These are phyloP conservation scores for Pythium oligandrum DNA, from an alignment of 352 stramenopile genomes.

Conservation along the genomic window DNA sequence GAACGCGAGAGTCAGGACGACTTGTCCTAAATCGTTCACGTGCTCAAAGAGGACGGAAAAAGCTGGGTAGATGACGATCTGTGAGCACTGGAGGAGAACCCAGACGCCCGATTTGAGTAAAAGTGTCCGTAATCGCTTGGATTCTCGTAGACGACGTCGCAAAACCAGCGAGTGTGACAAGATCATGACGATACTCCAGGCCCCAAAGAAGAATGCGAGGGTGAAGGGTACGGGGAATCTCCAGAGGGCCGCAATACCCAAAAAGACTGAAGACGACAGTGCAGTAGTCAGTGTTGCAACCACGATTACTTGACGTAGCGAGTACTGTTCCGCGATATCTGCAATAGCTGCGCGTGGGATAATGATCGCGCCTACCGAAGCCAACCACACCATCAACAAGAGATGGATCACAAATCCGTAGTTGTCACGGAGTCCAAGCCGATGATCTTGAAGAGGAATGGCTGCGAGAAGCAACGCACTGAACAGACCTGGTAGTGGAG, in stretches of 20 bases:
- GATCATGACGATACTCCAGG: not conserved
- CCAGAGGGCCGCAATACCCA: not conserved
- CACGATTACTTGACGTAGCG: not conserved
- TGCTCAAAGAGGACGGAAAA: not conserved
- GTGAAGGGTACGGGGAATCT: not conserved
- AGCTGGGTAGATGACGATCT: conserved; percentile 1
- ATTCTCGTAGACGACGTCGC: not conserved
- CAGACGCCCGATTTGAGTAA: not conserved
- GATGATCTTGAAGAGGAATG: conserved; percentile 6
- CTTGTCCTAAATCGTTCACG: not conserved
- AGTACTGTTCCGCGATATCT: not conserved
- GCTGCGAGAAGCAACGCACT: not conserved
- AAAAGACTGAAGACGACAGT: not conserved
- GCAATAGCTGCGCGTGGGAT: not conserved
- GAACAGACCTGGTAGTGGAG: conserved; percentile 4
- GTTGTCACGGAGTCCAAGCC: not conserved
- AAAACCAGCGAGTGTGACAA: not conserved
- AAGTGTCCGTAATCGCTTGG: no score
- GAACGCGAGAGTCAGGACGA: conserved; percentile 1
- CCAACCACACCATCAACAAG: not conserved
- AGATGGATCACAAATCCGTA: not conserved
- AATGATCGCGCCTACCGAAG: not conserved
- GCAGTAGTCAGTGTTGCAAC: not conserved
- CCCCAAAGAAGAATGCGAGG: not conserved
- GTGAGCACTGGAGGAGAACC: not conserved